Evolutionary conservation across 106 monocot genomes (phyloP).

Genomic region (Xerophyta viscosa): DNA sequence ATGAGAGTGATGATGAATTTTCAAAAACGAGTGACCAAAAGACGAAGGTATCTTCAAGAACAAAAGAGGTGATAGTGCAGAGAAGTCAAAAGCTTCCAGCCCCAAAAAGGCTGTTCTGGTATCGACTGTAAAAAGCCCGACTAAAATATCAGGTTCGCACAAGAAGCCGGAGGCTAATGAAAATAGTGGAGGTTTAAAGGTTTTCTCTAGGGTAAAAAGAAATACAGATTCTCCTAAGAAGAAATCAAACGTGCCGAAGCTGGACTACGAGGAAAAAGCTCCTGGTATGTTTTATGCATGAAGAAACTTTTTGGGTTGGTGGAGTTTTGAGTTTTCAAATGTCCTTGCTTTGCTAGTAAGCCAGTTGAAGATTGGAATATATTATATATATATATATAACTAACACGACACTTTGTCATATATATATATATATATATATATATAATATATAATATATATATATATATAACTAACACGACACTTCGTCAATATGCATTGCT

Average conservation of each 20-base stretch:
- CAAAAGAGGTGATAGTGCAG: constrained; percentile 5
- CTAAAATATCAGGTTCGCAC: constrained; percentile 19
- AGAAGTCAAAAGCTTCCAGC: constrained; percentile 18
- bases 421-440: too few species aligned
- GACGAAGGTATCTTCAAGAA: constrained; percentile 24
- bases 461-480: too few species aligned
- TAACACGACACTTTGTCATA: too few species aligned
- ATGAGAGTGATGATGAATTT: constrained; percentile 7
- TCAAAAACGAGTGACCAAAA: constrained; percentile 9
- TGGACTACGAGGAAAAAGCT: constrained; percentile 23
- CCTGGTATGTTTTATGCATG: constrained; percentile 25
- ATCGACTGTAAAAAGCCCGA: constrained; percentile 20
- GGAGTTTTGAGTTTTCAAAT: too few species aligned
- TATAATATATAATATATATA: too few species aligned
- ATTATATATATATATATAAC: too few species aligned
- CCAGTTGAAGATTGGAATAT: too few species aligned
- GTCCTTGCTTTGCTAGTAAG: too few species aligned
- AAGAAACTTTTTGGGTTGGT: not conserved
- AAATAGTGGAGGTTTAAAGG: constrained; percentile 41
- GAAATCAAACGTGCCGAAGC: constrained; percentile 20
- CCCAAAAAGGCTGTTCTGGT: constrained; percentile 15
- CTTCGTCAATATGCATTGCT: too few species aligned
- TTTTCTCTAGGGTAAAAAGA: constrained; percentile 68
- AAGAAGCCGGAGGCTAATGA: constrained; percentile 18
- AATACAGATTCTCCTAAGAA: constrained; percentile 16